A percentile compares a stretch with the other conserved stretches of the same genome.
Evolutionary conservation across 805 yeast species (phyloP).

Genomic region (Myxozyma lipomycoides): DNA sequence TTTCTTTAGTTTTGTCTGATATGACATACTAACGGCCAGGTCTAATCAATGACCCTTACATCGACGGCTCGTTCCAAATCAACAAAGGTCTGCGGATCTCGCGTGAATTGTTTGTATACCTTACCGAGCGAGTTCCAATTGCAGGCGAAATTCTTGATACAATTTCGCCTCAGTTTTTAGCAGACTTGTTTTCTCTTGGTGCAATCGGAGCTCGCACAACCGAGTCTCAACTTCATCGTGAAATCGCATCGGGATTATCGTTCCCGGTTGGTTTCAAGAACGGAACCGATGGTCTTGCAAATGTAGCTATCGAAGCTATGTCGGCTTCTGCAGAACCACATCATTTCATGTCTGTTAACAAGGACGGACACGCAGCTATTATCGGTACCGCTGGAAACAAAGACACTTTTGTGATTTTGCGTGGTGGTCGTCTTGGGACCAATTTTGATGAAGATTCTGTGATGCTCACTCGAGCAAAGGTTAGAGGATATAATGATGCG

Average conservation of each 20-base stretch:
- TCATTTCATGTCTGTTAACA: slow-evolving; percentile 91
- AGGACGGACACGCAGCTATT: slow-evolving; percentile 94
- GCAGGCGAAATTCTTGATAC: slow-evolving; percentile 98
- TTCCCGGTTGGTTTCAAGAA: slow-evolving; percentile 98
- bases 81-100: slow-evolving; percentile 91
- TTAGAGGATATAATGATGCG: slow-evolving; percentile 41
- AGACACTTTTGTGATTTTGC: slow-evolving; percentile 82
- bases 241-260: slow-evolving; percentile 90
- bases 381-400: slow-evolving; percentile 92
- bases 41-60: slow-evolving; percentile 92
- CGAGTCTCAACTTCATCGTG: slow-evolving; percentile 96
- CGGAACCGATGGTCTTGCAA: slow-evolving; percentile 94
- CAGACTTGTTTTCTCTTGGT: slow-evolving; percentile 91
- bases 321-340: slow-evolving; percentile 90
- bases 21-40: slow-evolving; percentile 3
- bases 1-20: background rate
- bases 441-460: slow-evolving; percentile 80
- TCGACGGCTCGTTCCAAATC: slow-evolving; percentile 86
- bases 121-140: slow-evolving; percentile 82
- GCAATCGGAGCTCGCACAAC: slow-evolving; percentile 99
- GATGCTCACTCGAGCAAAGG: slow-evolving; percentile 55
- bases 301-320: slow-evolving; percentile 92
- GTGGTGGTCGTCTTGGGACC: slow-evolving; percentile 95
- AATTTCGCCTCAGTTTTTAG: slow-evolving; percentile 79
- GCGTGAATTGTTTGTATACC: slow-evolving; percentile 76